Conservation (phyloP, 768 basidiomycete genomes). For the Neoboletus brunneissimus region DNA sequence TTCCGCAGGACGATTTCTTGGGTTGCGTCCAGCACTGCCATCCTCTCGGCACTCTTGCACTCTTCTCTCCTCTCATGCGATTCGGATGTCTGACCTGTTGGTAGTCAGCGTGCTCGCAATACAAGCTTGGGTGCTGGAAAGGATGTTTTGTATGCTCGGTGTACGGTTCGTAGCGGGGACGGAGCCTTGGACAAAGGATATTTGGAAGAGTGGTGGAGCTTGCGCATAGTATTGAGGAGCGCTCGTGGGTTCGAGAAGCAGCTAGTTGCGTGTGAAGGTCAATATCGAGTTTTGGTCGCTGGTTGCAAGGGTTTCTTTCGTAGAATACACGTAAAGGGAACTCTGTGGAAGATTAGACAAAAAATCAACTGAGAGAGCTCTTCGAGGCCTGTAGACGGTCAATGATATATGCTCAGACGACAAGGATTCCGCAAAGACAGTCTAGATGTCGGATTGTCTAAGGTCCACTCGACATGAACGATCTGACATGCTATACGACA, state of each 20-base stretch:
- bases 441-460: constrained; percentile 9
- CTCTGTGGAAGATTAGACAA: not conserved
- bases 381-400: not conserved
- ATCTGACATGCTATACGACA: constrained; percentile 20
- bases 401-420: not conserved
- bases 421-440: not conserved
- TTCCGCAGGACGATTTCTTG: not conserved
- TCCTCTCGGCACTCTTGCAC: not conserved
- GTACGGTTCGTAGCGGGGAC: not conserved
- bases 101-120: not conserved
- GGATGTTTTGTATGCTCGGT: not conserved
- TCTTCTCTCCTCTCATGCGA: not conserved
- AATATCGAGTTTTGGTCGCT: not conserved
- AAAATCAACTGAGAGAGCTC: no score
- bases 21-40: not conserved
- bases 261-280: not conserved
- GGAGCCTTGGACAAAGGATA: not conserved
- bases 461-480: not conserved
- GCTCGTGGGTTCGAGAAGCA: not conserved
- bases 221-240: not conserved
- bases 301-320: not conserved
- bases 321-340: not conserved
- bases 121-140: not conserved
- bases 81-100: not conserved
- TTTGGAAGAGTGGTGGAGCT: not conserved